These are phyloP conservation scores for Lepiota brunneoincarnata DNA, from an alignment of 768 basidiomycete genomes.

Conservation along the genomic window DNA sequence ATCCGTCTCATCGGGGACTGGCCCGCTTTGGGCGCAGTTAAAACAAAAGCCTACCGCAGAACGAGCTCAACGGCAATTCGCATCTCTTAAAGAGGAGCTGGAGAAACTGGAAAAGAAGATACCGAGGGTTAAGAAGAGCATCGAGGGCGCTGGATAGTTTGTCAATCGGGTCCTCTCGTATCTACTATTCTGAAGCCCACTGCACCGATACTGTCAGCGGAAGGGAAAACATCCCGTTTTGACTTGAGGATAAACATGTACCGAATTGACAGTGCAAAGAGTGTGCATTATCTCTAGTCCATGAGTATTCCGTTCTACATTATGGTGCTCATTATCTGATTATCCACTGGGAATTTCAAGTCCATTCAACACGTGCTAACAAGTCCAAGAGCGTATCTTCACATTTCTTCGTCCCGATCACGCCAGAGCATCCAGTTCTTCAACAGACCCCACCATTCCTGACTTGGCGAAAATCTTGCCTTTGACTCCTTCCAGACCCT, in stretches of 20 bases:
- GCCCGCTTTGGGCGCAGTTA: constrained; percentile 25
- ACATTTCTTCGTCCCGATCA: constrained; percentile 30
- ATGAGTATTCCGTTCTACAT: constrained; percentile 7
- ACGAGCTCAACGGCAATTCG: constrained; percentile 76
- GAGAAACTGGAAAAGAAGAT: constrained; percentile 81
- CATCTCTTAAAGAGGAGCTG: constrained; percentile 79
- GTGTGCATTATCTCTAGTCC: constrained; percentile 3
- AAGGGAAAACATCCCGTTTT: background rate
- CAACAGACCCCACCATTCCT: constrained; percentile 60
- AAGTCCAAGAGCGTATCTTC: background rate
- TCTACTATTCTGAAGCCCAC: constrained; percentile 8
- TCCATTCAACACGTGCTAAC: background rate
- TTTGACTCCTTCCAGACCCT: constrained; percentile 77
- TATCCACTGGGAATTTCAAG: constrained; percentile 1
- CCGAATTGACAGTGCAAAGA: background rate
- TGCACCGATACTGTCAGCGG: background rate
- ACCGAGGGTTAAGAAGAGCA: constrained; percentile 40
- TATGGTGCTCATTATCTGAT: background rate
- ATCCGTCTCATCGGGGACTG: constrained; percentile 17
- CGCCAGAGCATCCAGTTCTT: constrained; percentile 69
- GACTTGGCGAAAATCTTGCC: constrained; percentile 79
- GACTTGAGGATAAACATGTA: background rate
- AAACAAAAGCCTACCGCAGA: constrained; percentile 75
- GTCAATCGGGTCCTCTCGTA: background rate
- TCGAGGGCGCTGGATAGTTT: constrained; percentile 21